phyloP scores from a whole-genome alignment of 192 early-diverging fungal genomes.

The Umbelopsis vinacea region DNA sequence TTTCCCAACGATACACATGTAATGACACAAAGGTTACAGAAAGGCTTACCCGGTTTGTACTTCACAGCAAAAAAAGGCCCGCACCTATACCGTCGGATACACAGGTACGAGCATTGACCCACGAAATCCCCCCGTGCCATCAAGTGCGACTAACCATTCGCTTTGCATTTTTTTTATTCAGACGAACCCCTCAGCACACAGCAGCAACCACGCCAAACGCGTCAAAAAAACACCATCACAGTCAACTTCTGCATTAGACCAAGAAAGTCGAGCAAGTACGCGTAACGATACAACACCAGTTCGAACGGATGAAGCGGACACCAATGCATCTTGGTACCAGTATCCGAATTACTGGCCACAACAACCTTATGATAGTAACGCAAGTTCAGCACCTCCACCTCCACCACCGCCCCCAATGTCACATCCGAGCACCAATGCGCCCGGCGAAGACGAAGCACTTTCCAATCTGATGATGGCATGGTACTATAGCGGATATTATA shows the following conservation, averaged over 20 bases:
- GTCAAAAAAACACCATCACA: neutral
- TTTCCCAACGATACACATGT: neutral
- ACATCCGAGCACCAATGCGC: neutral
- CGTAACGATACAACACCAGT: neutral
- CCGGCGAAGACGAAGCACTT: constrained; percentile 60
- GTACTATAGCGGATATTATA: constrained; percentile 79
- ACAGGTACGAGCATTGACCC: neutral
- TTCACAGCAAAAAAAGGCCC: neutral
- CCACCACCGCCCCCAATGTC: constrained; percentile 16
- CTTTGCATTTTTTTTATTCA: neutral
- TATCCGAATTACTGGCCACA: neutral
- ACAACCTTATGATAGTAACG: neutral
- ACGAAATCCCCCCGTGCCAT: neutral
- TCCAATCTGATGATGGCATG: constrained; percentile 72
- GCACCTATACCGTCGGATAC: neutral
- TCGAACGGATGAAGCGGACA: neutral
- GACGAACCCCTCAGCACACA: neutral
- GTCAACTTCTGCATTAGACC: neutral
- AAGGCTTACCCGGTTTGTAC: neutral
- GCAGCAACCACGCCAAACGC: neutral
- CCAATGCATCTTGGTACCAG: neutral
- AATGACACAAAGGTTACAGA: neutral
- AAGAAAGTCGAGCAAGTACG: neutral
- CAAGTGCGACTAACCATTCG: no score
- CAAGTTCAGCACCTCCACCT: neutral